Percentiles rank a stretch among this genome's conserved stretches.
These are phyloP conservation scores for Prunus mira DNA, from an alignment of 306 rosid genomes.

Conservation along the genomic window DNA sequence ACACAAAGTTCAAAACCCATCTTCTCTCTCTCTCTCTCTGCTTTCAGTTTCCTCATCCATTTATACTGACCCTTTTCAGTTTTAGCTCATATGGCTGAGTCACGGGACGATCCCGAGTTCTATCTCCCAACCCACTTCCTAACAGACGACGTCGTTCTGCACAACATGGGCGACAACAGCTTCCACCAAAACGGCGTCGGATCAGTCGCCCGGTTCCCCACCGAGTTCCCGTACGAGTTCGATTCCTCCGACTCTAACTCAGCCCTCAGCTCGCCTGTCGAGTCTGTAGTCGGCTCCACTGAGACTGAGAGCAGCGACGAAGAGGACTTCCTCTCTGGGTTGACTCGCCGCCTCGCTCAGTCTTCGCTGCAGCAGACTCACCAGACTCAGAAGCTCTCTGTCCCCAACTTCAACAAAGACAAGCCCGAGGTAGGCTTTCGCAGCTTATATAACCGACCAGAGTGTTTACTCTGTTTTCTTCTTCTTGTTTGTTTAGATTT, in stretches of 20 bases:
- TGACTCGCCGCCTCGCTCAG: slow-evolving; percentile 62
- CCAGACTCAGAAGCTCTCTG: slow-evolving; percentile 38
- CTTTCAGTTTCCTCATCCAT: neutral
- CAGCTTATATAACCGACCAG: neutral
- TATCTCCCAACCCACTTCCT: slow-evolving; percentile 43
- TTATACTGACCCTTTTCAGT: neutral
- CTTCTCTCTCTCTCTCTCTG: neutral
- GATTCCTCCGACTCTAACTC: slow-evolving; percentile 37
- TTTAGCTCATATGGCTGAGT: slow-evolving; percentile 27
- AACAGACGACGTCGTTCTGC: slow-evolving; percentile 5
- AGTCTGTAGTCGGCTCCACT: slow-evolving; percentile 41
- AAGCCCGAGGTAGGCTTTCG: slow-evolving; percentile 48
- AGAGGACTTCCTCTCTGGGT: slow-evolving; percentile 54
- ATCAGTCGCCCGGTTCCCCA: slow-evolving; percentile 33
- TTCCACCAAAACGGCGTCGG: neutral
- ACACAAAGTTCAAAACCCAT: neutral
- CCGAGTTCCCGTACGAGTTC: slow-evolving; percentile 75
- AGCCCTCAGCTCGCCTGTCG: slow-evolving; percentile 41
- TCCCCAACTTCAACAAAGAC: slow-evolving; percentile 27
- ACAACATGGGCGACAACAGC: slow-evolving; percentile 2
- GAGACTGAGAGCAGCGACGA: slow-evolving; percentile 68
- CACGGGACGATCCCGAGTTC: slow-evolving; percentile 29
- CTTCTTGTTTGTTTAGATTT: neutral
- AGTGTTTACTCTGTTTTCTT: neutral
- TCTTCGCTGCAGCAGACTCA: slow-evolving; percentile 24